Base-by-base conservation (phyloP, 306 rosid genomes). In the Phaseolus lunatus region DNA sequence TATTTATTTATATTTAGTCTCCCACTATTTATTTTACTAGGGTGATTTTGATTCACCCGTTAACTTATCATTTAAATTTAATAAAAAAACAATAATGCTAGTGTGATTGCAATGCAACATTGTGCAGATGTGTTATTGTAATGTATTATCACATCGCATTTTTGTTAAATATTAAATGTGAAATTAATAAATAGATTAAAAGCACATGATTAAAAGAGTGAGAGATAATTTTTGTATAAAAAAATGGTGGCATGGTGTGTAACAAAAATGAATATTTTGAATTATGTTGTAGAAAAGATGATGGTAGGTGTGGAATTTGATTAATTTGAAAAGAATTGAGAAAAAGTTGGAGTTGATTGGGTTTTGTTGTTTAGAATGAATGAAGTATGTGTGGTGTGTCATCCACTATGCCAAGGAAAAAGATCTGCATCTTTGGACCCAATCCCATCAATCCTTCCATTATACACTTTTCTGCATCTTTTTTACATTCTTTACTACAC, bases 341-440 rank as follows among this genome's bases (percentile, higher is more conserved):
- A 18, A 54, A 66, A 68, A 68, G 77, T 56, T 58, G 82, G 58
- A 78, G 39, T 58, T 27, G 75, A 68, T 69, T 68, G 82, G 69
- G 31, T 19, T 41, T 56, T 68, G 76, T 57, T 10, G 23, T 44
- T 22, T n/a, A 18, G 1, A 16, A 54, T 24, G 68, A 27, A 39
- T n/a, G 18, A 26, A 23, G 52, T 54, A 50, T 78, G 75, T 69
- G 20, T 43, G 0, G 20, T 39, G 81, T 68, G 70, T 31, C 37
- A 33, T 69, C 77, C 70, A 58, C 31, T 15, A 15, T 44, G 70
- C 3, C n/a, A 47, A 6, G 73, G 20, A 77, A 53, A n/a, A 66
- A 77, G 31, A 66, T 47, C n/a, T 26, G 35, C 61, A 67, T 53
- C n/a, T 43, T 26, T 78, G 61, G 57, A 76, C 73, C 53, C 52